Percentiles rank a stretch among this genome's conserved stretches.
phyloP scores from a whole-genome alignment of 306 rosid genomes.

The Inga leiocalycina region DNA sequence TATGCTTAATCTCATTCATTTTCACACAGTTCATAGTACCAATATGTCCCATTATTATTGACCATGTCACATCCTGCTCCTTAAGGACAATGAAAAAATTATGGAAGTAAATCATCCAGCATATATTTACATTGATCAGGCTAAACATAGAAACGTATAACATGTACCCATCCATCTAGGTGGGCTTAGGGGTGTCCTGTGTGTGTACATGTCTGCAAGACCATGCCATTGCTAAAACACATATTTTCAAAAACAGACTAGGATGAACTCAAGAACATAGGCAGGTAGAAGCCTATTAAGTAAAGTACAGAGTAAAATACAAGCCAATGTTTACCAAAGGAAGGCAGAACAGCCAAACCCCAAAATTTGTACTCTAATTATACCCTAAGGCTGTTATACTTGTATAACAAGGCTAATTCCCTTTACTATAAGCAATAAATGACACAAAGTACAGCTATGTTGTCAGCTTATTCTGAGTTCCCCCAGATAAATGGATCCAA shows the following conservation, averaged over 20 bases:
- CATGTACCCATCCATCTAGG: not conserved
- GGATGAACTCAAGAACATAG: not conserved
- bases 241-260: not conserved
- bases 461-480: not conserved
- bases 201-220: not conserved
- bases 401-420: not conserved
- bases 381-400: not conserved
- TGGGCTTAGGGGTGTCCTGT: not conserved
- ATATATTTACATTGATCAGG: not conserved
- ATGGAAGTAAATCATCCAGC: not conserved
- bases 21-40: not conserved
- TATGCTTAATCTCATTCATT: not conserved
- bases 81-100: not conserved
- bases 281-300: not conserved
- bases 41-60: not conserved
- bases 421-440: not conserved
- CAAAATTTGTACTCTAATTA: not conserved
- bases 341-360: not conserved
- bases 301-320: not conserved
- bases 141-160: not conserved
- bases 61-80: constrained; percentile 1
- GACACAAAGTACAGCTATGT: not conserved
- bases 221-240: not conserved
- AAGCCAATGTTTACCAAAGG: not conserved
- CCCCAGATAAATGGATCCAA: not conserved